phyloP scores from a whole-genome alignment of 331 rosid species.

The Dryas integrifolia region DNA sequence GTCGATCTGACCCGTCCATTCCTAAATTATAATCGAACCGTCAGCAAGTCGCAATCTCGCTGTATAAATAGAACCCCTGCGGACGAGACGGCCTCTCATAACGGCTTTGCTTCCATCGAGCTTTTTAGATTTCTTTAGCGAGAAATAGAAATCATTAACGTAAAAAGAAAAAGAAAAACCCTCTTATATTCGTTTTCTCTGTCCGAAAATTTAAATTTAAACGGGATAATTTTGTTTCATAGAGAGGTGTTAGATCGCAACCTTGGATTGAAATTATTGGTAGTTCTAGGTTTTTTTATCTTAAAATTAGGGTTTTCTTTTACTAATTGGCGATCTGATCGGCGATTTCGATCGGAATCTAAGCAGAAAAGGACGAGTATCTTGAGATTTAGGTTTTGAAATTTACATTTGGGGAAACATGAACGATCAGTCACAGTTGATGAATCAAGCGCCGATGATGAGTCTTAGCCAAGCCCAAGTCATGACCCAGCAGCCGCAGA shows the following conservation, averaged over 20 bases:
- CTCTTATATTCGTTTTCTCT: neutral
- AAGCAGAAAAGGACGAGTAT: neutral
- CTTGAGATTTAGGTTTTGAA: constrained; percentile 11
- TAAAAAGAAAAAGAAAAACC: neutral
- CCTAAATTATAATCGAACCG: constrained; percentile 29
- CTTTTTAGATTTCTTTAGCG: constrained; percentile 14
- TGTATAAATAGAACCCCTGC: constrained; percentile 5
- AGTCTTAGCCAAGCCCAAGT: constrained; percentile 25
- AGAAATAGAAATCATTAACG: neutral
- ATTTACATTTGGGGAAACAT: constrained; percentile 24
- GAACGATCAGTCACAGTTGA: constrained; percentile 56
- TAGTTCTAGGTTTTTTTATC: constrained; percentile 3
- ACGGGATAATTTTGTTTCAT: neutral
- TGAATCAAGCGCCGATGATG: constrained; percentile 47
- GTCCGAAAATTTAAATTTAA: neutral
- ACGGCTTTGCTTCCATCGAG: constrained; percentile 7
- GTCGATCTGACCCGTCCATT: constrained; percentile 14
- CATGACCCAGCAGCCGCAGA: constrained; percentile 31
- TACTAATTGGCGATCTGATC: neutral
- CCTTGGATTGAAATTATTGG: neutral
- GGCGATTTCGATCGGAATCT: neutral
- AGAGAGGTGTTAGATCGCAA: neutral
- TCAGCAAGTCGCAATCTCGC: neutral
- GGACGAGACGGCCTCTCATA: accelerated
- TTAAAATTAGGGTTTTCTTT: neutral